phyloP scores from a whole-genome alignment of 1,284 basidiomycete genomes.

The Puccinia brachypodii region DNA sequence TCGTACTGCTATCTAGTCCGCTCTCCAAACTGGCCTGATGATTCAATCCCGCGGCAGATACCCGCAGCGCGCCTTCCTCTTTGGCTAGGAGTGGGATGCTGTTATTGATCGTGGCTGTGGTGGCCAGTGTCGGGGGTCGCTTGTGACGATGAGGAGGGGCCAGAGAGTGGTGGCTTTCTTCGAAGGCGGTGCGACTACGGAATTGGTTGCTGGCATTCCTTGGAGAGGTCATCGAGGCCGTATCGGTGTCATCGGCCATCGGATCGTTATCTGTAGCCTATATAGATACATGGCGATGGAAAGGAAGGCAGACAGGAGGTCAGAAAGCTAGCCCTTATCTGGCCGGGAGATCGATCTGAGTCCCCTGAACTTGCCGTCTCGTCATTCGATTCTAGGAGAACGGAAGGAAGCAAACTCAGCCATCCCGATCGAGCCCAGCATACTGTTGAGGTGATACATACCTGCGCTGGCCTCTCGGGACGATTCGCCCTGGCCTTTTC shows the following conservation, averaged over 20 bases:
- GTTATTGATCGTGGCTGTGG: slow-evolving; percentile 35
- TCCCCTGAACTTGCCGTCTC: slow-evolving; percentile 32
- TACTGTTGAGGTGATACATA: background rate
- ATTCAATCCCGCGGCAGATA: background rate
- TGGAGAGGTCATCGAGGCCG: slow-evolving; percentile 44
- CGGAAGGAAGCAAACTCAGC: background rate
- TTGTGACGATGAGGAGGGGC: slow-evolving; percentile 44
- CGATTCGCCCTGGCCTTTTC: slow-evolving; percentile 40
- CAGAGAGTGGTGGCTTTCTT: slow-evolving; percentile 23
- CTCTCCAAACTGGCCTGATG: slow-evolving; percentile 28
- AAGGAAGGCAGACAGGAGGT: background rate
- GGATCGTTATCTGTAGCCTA: slow-evolving; percentile 44
- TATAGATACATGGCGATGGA: background rate
- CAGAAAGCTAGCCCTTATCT: background rate
- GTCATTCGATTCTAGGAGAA: slow-evolving; percentile 38
- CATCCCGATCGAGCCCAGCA: background rate
- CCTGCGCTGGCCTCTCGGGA: slow-evolving; percentile 46
- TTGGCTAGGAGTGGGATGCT: slow-evolving; percentile 22
- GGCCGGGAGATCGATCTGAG: background rate
- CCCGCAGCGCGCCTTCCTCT: background rate
- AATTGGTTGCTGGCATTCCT: slow-evolving; percentile 33
- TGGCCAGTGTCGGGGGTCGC: slow-evolving; percentile 25
- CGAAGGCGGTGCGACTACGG: slow-evolving; percentile 31
- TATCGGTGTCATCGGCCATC: slow-evolving; percentile 47
- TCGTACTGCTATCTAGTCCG: slow-evolving; percentile 36